Evolutionary conservation across 75 land plant genomes (phyloP), one percentile per base, ranked within the genome.

Genomic region (Pseudotsuga menziesii): DNA sequence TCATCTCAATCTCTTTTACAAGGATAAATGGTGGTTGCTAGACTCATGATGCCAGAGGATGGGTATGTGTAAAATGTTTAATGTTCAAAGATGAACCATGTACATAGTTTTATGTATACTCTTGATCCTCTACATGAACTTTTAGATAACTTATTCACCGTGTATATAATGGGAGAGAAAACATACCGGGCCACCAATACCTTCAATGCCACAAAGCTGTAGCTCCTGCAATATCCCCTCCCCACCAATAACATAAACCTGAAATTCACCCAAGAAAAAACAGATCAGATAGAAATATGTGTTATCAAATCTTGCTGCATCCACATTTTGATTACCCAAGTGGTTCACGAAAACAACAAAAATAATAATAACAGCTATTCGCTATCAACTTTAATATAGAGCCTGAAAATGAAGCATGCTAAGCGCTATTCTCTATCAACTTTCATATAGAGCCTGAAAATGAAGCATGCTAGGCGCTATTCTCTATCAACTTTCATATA

Each of bases 231-330:
- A 61, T 73, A 97, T 97, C 56, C 99, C 99, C 71, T 87, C 89
- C 77, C 85, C 93, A 75, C 99, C 99, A 78, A 97, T 78, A 11
- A 91, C 88, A 85, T 97, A 97, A 39, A 92, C 95, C 99, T 97
- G 83, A 35, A 54, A 71, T 23, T 72, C 19, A 23, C 61, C 19
- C 71, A 67, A 67, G 48, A 67, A 67, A 67, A 67, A 9, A 63
- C 17, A 19, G 32, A 67, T 29, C 70, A 35, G 70, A 66, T 35
- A 32, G 20, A 16, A 35, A 35, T 35, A 15, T 32, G 44, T 19
- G 35, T 35, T 66, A 35, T 4, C 7, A 8, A 39, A 67, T 29
- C 36, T 35, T 67, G 7, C 19, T 67, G 48, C 71, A 39, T 36
- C 20, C 41, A 67, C 9, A 66, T n/a, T 36, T 36, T 20, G 48